Evolutionary conservation across 1,284 basidiomycete species (phyloP), one percentile per base, ranked within the genome.

Genomic region (Trametes hirsuta): DNA sequence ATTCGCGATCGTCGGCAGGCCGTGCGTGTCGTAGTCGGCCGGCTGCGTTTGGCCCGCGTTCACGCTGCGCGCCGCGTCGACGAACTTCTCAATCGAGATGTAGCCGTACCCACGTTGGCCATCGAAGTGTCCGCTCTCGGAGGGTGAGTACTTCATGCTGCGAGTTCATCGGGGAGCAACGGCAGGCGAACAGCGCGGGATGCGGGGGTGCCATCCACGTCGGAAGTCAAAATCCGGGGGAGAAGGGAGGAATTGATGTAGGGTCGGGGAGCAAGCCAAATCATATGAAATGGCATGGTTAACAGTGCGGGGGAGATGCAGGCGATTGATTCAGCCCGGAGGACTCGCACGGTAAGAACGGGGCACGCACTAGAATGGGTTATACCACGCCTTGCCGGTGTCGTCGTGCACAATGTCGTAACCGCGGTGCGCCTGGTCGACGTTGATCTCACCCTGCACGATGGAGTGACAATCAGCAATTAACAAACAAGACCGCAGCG

Each of bases 61-160:
- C 68, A 96, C 92, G 62, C 82, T 82, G 47, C 86, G 83, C 45
- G 87, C 84, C 10, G 90, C 91, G 72, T 90, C 91, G 72, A 96
- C 81, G 75, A 97, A 97, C 77, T 94, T 95, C 76, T 96, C 94
- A 68, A 97, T 90, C 18, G 93, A 95, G 66, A 95, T 80, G 74
- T 97, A 85, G 69, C 90, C 95, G 74, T 97, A 97, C 5, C 94
- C 95, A 59, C 89, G 86, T 76, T 96, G 94, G 39, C 94, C 94
- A 69, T 96, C 94, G 72, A 97, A 97, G 77, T 92, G 91, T 12
- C 95, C 95, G 59, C 86, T 90, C 75, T 92, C 91, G 58, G 92
- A 94, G 0, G 94, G 93, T 50, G 93, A 91, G 77, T 97, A 97
- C 72, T 95, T 94, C 90, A 95, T 95, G 77, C 89, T 91, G 74